Evolutionary conservation across 306 rosid genomes (phyloP).

Genomic region (Myrica gale): DNA sequence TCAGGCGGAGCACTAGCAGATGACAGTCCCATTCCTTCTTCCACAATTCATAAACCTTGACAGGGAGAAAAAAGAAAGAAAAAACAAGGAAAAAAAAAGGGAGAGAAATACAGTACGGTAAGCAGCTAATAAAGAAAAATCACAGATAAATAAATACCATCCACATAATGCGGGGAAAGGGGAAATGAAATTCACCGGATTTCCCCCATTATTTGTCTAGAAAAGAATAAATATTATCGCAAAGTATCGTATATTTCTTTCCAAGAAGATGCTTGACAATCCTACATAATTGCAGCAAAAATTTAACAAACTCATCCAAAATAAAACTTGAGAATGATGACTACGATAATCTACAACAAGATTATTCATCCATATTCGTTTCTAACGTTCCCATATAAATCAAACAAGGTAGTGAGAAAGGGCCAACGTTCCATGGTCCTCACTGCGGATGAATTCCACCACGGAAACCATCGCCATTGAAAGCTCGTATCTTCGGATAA

Average conservation of each 20-base stretch:
- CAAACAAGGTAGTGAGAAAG: background rate
- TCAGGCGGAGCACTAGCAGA: constrained; percentile 51
- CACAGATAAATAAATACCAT: background rate
- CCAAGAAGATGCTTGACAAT: background rate
- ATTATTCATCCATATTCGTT: background rate
- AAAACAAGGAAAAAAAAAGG: background rate
- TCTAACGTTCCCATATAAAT: background rate
- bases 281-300: background rate
- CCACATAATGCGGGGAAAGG: no score
- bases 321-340: background rate
- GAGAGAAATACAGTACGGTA: background rate
- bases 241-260: background rate
- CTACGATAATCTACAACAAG: background rate
- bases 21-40: constrained; percentile 64
- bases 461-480: background rate
- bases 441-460: background rate
- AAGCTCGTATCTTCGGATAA: background rate
- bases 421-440: background rate
- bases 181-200: no score
- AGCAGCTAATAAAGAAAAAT: background rate
- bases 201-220: no score
- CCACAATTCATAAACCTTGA: constrained; percentile 18
- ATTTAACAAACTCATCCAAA: background rate
- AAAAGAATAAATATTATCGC: no score
- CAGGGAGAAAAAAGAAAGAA: background rate